Conservation (phyloP, 805 yeast genomes). For the Candida easanensis region DNA sequence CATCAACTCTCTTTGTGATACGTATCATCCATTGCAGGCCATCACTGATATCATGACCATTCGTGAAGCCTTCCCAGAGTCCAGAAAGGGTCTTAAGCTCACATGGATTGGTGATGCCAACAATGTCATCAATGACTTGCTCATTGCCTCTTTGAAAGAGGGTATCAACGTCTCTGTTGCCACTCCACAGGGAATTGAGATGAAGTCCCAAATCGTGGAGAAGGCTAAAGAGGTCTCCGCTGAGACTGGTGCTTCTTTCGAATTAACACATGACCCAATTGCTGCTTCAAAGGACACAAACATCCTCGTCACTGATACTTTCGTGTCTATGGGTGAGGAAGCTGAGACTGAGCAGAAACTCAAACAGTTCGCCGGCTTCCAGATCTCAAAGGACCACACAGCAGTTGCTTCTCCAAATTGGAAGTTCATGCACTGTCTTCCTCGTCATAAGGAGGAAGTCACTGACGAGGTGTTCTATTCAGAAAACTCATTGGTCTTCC, state of each 20-base stretch:
- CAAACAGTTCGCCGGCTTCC: conserved; percentile 83
- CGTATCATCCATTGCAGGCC: conserved; percentile 92
- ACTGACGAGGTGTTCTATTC: conserved; percentile 89
- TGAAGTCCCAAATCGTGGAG: conserved; percentile 51
- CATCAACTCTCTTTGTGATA: conserved; percentile 90
- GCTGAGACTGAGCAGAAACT: conserved; percentile 67
- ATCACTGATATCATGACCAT: conserved; percentile 88
- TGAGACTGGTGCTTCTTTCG: conserved; percentile 50
- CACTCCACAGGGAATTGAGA: conserved; percentile 73
- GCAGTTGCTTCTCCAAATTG: conserved; percentile 61
- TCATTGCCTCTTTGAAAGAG: conserved; percentile 78
- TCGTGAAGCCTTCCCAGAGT: conserved; percentile 64
- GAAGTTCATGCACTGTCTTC: conserved; percentile 97
- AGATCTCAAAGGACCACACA: conserved; percentile 68
- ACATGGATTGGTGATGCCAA: conserved; percentile 98
- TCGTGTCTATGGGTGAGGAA: conserved; percentile 98
- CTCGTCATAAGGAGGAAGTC: conserved; percentile 94
- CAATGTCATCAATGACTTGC: conserved; percentile 90
- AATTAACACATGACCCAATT: conserved; percentile 68
- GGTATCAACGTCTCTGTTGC: conserved; percentile 84
- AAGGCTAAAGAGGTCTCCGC: conserved; percentile 53
- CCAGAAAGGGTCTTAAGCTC: conserved; percentile 58
- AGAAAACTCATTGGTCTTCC: conserved; percentile 80
- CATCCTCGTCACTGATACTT: conserved; percentile 91
- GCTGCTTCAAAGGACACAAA: conserved; percentile 73